Percentiles rank a stretch among this genome's conserved stretches.
These are phyloP conservation scores for Nothophytophthora sp. DNA, from an alignment of 352 stramenopile species.

Conservation along the genomic window DNA sequence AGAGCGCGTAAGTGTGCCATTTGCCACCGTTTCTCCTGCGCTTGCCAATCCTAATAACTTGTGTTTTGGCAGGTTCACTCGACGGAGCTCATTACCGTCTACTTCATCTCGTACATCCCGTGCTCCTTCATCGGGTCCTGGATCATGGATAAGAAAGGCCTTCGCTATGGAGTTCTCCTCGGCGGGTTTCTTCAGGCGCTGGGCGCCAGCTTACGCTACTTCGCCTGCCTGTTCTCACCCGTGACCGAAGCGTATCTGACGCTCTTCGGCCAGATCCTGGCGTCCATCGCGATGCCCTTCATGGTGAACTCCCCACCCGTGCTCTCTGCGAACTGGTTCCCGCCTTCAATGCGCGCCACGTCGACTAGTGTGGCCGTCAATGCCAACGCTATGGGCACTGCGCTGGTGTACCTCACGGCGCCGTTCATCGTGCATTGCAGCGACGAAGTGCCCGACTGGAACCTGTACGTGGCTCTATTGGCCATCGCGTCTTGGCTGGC, in stretches of 20 bases:
- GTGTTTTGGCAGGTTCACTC: constrained; percentile 69
- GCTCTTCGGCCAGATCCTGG: constrained; percentile 59
- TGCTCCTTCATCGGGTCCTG: constrained; percentile 79
- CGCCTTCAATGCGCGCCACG: constrained; percentile 58
- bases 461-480: constrained; percentile 40
- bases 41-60: no score
- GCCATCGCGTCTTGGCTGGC: constrained; percentile 19
- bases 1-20: constrained; percentile 33
- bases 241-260: constrained; percentile 40
- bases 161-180: constrained; percentile 64
- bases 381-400: constrained; percentile 70
- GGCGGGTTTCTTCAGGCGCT: constrained; percentile 56
- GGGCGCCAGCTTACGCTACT: constrained; percentile 47
- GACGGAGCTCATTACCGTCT: constrained; percentile 77
- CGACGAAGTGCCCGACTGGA: constrained; percentile 42
- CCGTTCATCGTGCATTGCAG: constrained; percentile 46
- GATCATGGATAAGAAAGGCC: constrained; percentile 80
- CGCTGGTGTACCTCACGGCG: constrained; percentile 54
- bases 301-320: constrained; percentile 85
- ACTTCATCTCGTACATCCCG: constrained; percentile 79
- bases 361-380: constrained; percentile 78
- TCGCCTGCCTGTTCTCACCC: constrained; percentile 28
- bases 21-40: no score
- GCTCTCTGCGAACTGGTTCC: constrained; percentile 77
- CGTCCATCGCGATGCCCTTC: constrained; percentile 77